Percentiles rank a stretch among this genome's conserved stretches.
Evolutionary conservation across 768 basidiomycete species (phyloP).

Genomic region (Mrakia frigida): DNA sequence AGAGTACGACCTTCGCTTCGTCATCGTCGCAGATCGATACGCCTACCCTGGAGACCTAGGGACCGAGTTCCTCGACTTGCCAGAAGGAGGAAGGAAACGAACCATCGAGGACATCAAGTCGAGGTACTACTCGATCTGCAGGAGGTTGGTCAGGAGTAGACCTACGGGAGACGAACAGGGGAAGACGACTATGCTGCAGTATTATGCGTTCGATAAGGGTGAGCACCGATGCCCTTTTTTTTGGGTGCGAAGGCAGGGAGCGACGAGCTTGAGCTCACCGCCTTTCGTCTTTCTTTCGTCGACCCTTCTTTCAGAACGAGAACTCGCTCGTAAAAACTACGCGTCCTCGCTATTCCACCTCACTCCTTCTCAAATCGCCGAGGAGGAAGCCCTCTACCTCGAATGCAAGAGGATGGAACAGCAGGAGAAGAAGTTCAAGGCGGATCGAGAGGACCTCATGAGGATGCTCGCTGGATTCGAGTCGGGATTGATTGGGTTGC

Average conservation of each 20-base stretch:
- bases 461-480: conserved; percentile 55
- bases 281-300: not conserved
- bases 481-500: conserved; percentile 37
- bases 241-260: not conserved
- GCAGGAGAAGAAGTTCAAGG: conserved; percentile 77
- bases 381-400: conserved; percentile 90
- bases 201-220: conserved; percentile 87
- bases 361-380: conserved; percentile 80
- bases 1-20: conserved; percentile 83
- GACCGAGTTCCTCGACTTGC: conserved; percentile 4
- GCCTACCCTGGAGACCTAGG: conserved; percentile 49
- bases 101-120: conserved; percentile 76
- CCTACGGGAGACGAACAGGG: conserved; percentile 80
- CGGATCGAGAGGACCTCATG: conserved; percentile 80
- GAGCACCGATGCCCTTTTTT: conserved; percentile 24
- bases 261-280: not conserved
- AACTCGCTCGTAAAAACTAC: conserved; percentile 81
- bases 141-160: conserved; percentile 75
- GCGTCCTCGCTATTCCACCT: conserved; percentile 78
- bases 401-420: conserved; percentile 95
- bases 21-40: conserved; percentile 85
- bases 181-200: conserved; percentile 62
- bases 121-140: conserved; percentile 84
- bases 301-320: conserved; percentile 60
- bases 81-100: conserved; percentile 22